Percentiles rank a stretch among this genome's conserved stretches.
phyloP scores from a whole-genome alignment of 768 basidiomycete genomes.

The Pulveroboletus sp. region DNA sequence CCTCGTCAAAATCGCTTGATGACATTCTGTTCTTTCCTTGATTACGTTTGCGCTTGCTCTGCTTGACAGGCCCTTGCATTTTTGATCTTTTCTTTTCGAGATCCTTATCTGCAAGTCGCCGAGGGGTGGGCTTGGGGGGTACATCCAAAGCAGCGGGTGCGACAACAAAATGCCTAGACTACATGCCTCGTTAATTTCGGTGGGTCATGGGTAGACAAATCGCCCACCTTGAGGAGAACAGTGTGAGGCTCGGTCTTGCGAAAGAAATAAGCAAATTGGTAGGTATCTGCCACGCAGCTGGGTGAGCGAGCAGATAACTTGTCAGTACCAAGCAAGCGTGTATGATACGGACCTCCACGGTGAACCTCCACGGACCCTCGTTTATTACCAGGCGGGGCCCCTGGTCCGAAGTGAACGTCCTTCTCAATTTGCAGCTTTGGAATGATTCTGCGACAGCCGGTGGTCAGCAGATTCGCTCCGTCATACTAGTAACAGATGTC shows the following conservation, averaged over 20 bases:
- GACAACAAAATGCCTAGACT: conserved; percentile 43
- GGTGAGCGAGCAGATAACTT: conserved; percentile 4
- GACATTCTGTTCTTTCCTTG: conserved; percentile 34
- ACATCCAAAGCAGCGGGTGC: conserved; percentile 23
- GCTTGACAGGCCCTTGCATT: conserved; percentile 6
- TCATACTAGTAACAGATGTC: neutral
- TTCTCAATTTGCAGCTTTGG: conserved; percentile 64
- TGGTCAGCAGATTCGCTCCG: neutral
- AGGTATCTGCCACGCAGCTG: conserved; percentile 51
- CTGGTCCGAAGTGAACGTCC: conserved; percentile 39
- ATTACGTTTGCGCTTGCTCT: conserved; percentile 32
- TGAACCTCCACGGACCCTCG: conserved; percentile 78
- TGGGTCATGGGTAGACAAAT: neutral
- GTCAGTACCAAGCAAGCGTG: neutral
- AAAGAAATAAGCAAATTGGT: conserved; percentile 90
- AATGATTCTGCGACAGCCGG: conserved; percentile 48
- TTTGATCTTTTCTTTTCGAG: conserved; percentile 22
- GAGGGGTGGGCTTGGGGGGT: conserved; percentile 13
- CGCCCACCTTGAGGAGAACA: conserved; percentile 72
- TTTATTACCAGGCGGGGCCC: conserved; percentile 45
- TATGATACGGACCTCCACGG: conserved; percentile 59
- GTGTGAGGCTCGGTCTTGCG: conserved; percentile 80
- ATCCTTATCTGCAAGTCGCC: neutral
- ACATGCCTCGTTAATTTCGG: neutral
- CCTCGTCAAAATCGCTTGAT: conserved; percentile 25